Evolutionary conservation across 2,329 filamentous ascomycete genomes (phyloP).

Genomic region (Nothophoma quercina): DNA sequence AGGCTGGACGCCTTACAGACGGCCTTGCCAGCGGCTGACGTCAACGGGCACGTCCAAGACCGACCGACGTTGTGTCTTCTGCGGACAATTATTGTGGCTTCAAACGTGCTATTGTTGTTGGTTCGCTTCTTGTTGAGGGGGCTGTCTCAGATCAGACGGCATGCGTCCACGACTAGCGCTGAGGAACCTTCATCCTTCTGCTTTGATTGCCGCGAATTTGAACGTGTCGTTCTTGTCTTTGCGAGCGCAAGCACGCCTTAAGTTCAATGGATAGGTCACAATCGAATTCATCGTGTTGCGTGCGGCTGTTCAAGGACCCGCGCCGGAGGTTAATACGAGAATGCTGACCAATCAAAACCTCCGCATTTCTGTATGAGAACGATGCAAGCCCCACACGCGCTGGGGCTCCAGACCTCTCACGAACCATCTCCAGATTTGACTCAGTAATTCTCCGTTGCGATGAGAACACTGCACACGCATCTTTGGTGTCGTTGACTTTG

Average conservation of each 20-base stretch:
- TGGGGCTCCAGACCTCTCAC: slow-evolving; percentile 7
- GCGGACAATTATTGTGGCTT: slow-evolving; percentile 2
- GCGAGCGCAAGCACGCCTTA: no score
- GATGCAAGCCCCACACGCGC: slow-evolving; percentile 5
- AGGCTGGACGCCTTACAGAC: slow-evolving; percentile 24
- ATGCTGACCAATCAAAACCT: slow-evolving; percentile 2
- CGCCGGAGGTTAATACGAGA: neutral
- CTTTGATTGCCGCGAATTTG: no score
- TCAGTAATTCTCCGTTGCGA: slow-evolving; percentile 8
- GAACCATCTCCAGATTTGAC: slow-evolving; percentile 12
- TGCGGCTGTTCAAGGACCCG: neutral
- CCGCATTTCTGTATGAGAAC: neutral
- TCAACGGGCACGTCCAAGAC: slow-evolving; percentile 3
- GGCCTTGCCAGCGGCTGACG: slow-evolving; percentile 6
- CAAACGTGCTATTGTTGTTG: neutral
- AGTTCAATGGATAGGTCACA: no score
- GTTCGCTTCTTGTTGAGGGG: slow-evolving; percentile 1
- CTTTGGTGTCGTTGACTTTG: neutral
- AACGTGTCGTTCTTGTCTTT: no score
- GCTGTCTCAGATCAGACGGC: neutral
- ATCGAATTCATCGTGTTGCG: no score
- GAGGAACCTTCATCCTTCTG: neutral
- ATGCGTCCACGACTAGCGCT: neutral
- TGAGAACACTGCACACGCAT: slow-evolving; percentile 9
- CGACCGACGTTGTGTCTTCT: neutral